Conservation (phyloP, 306 rosid genomes). For the Acacia melanoxylon region DNA sequence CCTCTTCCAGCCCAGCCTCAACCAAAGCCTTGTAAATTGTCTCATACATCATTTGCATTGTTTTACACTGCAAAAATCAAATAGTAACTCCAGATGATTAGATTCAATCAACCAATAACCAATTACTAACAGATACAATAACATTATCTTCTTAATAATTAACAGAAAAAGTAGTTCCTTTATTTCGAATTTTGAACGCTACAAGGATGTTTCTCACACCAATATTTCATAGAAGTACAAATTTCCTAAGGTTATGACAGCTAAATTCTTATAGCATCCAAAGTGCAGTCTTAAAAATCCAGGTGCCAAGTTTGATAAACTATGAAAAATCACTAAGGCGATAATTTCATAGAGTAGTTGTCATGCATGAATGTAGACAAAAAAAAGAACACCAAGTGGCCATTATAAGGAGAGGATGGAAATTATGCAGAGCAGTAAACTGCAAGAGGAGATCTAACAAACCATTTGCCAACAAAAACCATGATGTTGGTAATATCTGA, state of each 20-base stretch:
- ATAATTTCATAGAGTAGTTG: background rate
- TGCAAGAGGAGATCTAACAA: background rate
- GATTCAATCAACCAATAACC: constrained; percentile 12
- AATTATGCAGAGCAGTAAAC: background rate
- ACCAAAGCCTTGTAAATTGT: constrained; percentile 79
- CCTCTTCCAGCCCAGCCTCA: constrained; percentile 84
- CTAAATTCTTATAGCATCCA: background rate
- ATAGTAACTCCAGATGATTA: background rate
- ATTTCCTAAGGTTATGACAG: background rate
- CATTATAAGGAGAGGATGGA: background rate
- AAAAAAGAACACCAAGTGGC: background rate
- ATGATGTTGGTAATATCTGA: background rate
- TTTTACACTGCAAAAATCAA: constrained; percentile 64
- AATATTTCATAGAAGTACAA: background rate
- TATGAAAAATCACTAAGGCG: background rate
- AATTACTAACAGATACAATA: background rate
- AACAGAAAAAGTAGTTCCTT: background rate
- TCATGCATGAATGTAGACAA: background rate
- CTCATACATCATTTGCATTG: constrained; percentile 99
- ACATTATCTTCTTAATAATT: background rate
- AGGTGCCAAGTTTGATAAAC: background rate
- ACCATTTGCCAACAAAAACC: background rate
- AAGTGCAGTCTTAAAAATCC: background rate
- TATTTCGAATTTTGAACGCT: background rate
- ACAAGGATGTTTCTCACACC: background rate